These are phyloP conservation scores for Ceratopteris richardii DNA, from an alignment of 75 land plant genomes.

Conservation along the genomic window DNA sequence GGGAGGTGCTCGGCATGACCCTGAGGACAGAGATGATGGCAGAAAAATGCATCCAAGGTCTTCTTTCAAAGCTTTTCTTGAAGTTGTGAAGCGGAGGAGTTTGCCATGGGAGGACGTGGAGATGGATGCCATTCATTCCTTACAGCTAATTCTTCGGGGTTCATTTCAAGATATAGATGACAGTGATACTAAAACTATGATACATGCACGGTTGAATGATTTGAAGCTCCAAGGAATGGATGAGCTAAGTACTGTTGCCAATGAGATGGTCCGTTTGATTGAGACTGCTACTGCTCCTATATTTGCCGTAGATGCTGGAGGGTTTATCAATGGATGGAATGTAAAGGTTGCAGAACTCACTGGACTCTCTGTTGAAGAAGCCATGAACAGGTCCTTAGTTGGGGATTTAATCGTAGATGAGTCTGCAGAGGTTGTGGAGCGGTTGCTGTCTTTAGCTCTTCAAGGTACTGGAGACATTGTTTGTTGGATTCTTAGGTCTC, in stretches of 20 bases:
- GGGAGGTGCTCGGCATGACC: conserved; percentile 98
- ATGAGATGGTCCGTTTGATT: conserved; percentile 94
- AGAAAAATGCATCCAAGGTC: conserved; percentile 93
- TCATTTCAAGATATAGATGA: conserved; percentile 62
- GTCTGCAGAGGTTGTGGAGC: conserved; percentile 53
- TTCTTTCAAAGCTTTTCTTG: conserved; percentile 91
- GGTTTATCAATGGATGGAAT: conserved; percentile 96
- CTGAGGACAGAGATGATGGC: conserved; percentile 91
- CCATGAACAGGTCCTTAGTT: conserved; percentile 88
- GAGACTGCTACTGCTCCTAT: conserved; percentile 99
- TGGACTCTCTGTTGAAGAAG: conserved; percentile 76
- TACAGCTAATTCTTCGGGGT: conserved; percentile 92
- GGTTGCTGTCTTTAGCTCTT: conserved; percentile 62
- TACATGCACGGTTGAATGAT: conserved; percentile 52
- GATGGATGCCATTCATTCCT: conserved; percentile 97
- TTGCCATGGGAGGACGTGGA: conserved; percentile 97
- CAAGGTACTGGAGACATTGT: too few species aligned
- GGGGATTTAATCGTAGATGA: conserved; percentile 72
- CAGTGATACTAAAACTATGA: conserved; percentile 64
- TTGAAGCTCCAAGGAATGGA: conserved; percentile 78
- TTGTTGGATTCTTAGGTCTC: neutral
- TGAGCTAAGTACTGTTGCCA: conserved; percentile 93
- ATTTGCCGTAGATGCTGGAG: conserved; percentile 77
- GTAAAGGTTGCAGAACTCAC: conserved; percentile 90
- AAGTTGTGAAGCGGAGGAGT: conserved; percentile 90